Conservation (phyloP, 805 yeast genomes). For the Candida dajiaensis region DNA sequence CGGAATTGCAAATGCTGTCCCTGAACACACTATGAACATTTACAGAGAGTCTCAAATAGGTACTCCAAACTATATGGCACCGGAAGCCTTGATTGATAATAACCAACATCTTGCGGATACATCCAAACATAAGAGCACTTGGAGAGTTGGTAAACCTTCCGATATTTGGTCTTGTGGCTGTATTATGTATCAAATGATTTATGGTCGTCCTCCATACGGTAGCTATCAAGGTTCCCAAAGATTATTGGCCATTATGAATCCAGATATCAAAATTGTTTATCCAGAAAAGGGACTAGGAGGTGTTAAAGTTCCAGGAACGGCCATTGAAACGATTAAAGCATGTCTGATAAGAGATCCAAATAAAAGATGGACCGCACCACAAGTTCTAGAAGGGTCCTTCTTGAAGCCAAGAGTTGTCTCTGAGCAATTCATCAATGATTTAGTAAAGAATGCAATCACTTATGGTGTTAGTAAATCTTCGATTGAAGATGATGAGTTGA, state of each 20-base stretch:
- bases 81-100: conserved; percentile 79
- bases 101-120: conserved; percentile 21
- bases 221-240: conserved; percentile 70
- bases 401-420: conserved; percentile 72
- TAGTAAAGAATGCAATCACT: conserved; percentile 70
- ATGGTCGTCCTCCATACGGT: conserved; percentile 90
- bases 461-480: conserved; percentile 53
- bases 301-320: conserved; percentile 58
- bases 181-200: conserved; percentile 90
- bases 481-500: conserved; percentile 38
- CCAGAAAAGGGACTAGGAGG: conserved; percentile 60
- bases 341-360: conserved; percentile 71
- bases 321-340: conserved; percentile 62
- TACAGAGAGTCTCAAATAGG: conserved; percentile 91
- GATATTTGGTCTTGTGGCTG: conserved; percentile 99
- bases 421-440: conserved; percentile 56
- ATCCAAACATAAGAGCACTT: conserved; percentile 26
- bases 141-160: conserved; percentile 90
- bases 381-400: conserved; percentile 58
- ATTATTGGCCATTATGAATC: conserved; percentile 79
- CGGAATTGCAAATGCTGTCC: conserved; percentile 92
- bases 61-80: conserved; percentile 97
- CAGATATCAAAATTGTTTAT: conserved; percentile 63
- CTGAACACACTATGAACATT: conserved; percentile 85
- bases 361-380: conserved; percentile 56